Evolutionary conservation across 106 monocot genomes (phyloP).

Genomic region (Dendrobium officinale): DNA sequence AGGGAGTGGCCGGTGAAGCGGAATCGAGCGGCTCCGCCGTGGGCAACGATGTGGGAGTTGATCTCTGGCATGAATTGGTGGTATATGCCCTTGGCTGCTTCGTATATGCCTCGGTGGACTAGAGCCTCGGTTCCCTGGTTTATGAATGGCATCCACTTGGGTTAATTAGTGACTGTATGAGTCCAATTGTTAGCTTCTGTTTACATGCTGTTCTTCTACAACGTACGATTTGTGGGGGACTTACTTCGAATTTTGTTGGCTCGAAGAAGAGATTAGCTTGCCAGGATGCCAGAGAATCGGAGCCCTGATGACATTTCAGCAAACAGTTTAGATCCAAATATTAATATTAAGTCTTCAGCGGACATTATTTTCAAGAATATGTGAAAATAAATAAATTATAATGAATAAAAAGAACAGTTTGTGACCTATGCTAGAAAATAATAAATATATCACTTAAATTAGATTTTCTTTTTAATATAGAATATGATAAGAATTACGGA

Average conservation of each 20-base stretch:
- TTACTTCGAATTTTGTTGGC: slow-evolving; percentile 83
- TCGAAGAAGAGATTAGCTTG: slow-evolving; percentile 94
- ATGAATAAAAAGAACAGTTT: no score
- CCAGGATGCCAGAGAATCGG: slow-evolving; percentile 90
- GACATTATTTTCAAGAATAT: no score
- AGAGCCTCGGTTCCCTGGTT: slow-evolving; percentile 49
- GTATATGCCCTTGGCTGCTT: slow-evolving; percentile 91
- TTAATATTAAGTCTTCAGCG: no score
- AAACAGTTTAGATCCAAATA: background rate
- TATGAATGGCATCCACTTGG: background rate
- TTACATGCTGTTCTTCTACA: background rate
- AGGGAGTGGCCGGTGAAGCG: slow-evolving; percentile 84
- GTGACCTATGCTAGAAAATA: no score
- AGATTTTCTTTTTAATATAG: no score
- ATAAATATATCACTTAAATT: no score
- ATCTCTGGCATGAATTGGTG: slow-evolving; percentile 73
- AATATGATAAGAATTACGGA: no score
- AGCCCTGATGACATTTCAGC: slow-evolving; percentile 56
- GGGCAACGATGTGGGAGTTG: slow-evolving; percentile 23
- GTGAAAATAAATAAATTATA: no score
- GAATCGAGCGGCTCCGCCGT: slow-evolving; percentile 44
- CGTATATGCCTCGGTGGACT: slow-evolving; percentile 95
- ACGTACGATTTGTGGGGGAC: background rate
- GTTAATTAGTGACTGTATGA: background rate
- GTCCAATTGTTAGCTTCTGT: background rate